Evolutionary conservation across 129 eudicot genomes (phyloP).

Genomic region (Apium graveolens): DNA sequence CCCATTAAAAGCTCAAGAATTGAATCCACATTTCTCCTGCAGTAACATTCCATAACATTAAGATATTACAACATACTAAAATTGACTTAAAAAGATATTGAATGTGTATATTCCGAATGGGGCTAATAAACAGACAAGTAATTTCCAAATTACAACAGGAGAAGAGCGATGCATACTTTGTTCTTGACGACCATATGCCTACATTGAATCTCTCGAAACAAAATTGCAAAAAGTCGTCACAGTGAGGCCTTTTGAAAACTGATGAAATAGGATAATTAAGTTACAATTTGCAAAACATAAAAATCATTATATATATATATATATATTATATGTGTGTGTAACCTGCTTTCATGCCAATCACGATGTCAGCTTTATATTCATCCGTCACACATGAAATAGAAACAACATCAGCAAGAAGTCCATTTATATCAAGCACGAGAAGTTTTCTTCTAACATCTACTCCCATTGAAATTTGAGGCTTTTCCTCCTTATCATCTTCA

Average conservation of each 20-base stretch:
- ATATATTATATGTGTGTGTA: too few relatives aligned
- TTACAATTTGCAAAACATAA: neutral
- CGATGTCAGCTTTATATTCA: slow-evolving; percentile 31
- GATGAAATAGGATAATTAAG: slow-evolving; percentile 11
- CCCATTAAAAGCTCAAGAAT: slow-evolving; percentile 65
- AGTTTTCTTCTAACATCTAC: slow-evolving; percentile 46
- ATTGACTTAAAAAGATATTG: neutral
- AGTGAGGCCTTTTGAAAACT: slow-evolving; percentile 88
- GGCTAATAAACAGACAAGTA: neutral
- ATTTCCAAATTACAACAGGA: neutral
- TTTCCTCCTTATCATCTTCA: slow-evolving; percentile 8
- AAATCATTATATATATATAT: too few relatives aligned
- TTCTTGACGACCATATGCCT: slow-evolving; percentile 91
- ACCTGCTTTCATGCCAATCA: slow-evolving; percentile 69
- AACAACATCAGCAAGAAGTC: slow-evolving; percentile 69
- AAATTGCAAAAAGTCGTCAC: slow-evolving; percentile 81
- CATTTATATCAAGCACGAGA: slow-evolving; percentile 89
- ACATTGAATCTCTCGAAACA: slow-evolving; percentile 78
- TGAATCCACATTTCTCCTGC: slow-evolving; percentile 58
- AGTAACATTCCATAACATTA: slow-evolving; percentile 6
- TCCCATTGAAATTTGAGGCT: slow-evolving; percentile 3
- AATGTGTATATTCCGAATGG: neutral
- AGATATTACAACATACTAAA: slow-evolving; percentile 1
- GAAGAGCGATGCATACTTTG: slow-evolving; percentile 33
- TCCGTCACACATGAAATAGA: slow-evolving; percentile 34